phyloP scores from a whole-genome alignment of 2,329 filamentous ascomycete genomes.

The Colletotrichum trifolii region DNA sequence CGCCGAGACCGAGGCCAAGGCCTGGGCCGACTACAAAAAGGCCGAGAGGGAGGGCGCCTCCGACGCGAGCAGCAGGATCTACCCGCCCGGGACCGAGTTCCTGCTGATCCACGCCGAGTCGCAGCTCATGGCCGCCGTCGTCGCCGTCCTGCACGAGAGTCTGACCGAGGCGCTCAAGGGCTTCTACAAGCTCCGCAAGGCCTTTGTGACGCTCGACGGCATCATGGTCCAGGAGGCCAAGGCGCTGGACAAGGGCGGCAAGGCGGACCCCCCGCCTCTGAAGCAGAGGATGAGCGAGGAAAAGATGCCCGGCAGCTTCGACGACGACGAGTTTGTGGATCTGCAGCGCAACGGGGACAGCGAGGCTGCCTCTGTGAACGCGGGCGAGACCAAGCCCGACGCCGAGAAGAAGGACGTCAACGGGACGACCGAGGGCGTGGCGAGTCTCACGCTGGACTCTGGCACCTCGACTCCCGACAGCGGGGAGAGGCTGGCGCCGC shows the following conservation, averaged over 20 bases:
- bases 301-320: conserved; percentile 52
- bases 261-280: conserved; percentile 34
- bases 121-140: conserved; percentile 88
- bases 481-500: conserved; percentile 27
- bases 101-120: conserved; percentile 85
- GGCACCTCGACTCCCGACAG: conserved; percentile 25
- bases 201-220: conserved; percentile 82
- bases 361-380: conserved; percentile 66
- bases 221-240: conserved; percentile 81
- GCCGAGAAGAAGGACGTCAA: conserved; percentile 54
- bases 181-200: conserved; percentile 92
- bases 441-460: conserved; percentile 27
- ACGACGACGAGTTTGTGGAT: conserved; percentile 48
- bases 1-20: conserved; percentile 78
- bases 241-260: conserved; percentile 43
- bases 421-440: conserved; percentile 25
- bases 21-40: conserved; percentile 80
- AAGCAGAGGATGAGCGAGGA: conserved; percentile 41
- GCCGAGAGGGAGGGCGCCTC: conserved; percentile 60
- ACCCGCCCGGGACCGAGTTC: conserved; percentile 87
- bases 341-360: conserved; percentile 46
- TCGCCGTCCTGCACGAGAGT: conserved; percentile 91
- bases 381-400: conserved; percentile 58
- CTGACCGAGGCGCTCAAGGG: conserved; percentile 90
- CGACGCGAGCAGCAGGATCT: conserved; percentile 61